Conservation (phyloP, 2,329 filamentous ascomycete species). For the Phaeoacremonium minimum region DNA sequence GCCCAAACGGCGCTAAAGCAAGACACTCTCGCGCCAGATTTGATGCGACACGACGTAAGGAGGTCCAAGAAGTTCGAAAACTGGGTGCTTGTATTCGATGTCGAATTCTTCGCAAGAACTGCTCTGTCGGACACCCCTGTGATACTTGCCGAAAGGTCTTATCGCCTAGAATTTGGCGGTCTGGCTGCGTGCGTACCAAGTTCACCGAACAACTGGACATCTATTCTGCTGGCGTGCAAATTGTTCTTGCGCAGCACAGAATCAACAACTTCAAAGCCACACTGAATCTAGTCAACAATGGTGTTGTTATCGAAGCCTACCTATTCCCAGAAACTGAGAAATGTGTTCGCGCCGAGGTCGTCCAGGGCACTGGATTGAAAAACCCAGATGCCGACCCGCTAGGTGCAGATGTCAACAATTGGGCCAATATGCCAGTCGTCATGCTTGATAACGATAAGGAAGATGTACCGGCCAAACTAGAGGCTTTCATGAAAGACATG, state of each 20-base stretch:
- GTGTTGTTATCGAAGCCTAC: constrained; percentile 50
- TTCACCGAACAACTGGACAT: constrained; percentile 58
- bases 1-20: constrained; percentile 39
- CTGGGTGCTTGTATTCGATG: constrained; percentile 64
- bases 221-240: constrained; percentile 60
- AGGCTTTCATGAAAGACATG: constrained; percentile 56
- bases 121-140: constrained; percentile 59
- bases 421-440: constrained; percentile 33
- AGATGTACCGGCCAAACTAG: constrained; percentile 54
- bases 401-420: constrained; percentile 24
- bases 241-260: constrained; percentile 56
- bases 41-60: constrained; percentile 52
- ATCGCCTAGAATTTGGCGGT: constrained; percentile 60
- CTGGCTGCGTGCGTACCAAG: constrained; percentile 58
- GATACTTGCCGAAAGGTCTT: constrained; percentile 61
- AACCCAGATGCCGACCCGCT: constrained; percentile 26
- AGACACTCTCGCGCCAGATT: constrained; percentile 55
- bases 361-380: constrained; percentile 28
- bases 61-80: constrained; percentile 62
- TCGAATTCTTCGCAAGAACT: constrained; percentile 62
- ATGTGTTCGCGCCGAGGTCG: constrained; percentile 35
- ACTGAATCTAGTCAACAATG: constrained; percentile 42
- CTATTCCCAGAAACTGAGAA: constrained; percentile 52
- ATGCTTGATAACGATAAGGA: constrained; percentile 60
- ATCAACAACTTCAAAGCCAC: constrained; percentile 51